A percentile compares a stretch with the other conserved stretches of the same genome.
Conservation (phyloP, 2,329 filamentous ascomycete species). For the Gnomoniopsis smithogilvyi region DNA sequence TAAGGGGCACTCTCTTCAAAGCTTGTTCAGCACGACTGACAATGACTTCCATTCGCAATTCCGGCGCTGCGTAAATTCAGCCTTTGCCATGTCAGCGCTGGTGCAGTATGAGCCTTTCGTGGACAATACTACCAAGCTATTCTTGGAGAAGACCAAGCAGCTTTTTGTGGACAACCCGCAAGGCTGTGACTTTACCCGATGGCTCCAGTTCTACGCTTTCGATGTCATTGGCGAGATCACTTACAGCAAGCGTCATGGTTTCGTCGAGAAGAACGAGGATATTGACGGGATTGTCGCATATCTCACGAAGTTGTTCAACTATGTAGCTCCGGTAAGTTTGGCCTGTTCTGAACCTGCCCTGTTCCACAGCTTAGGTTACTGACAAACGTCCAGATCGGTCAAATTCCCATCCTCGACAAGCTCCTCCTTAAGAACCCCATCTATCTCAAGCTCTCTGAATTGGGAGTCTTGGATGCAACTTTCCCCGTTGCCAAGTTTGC, state of each 20-base stretch:
- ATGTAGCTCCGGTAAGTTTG: conserved; percentile 62
- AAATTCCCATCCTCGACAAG: conserved; percentile 68
- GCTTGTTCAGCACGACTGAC: conserved; percentile 73
- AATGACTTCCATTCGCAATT: conserved; percentile 74
- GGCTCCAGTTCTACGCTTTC: conserved; percentile 80
- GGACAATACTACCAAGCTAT: conserved; percentile 69
- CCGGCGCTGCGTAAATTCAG: conserved; percentile 70
- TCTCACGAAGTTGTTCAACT: conserved; percentile 62
- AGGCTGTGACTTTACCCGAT: conserved; percentile 63
- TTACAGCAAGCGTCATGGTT: conserved; percentile 72
- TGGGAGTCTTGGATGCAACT: conserved; percentile 64
- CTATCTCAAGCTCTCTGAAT: conserved; percentile 63
- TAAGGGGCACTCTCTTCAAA: conserved; percentile 64
- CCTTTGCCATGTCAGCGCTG: conserved; percentile 74
- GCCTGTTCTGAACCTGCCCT: background rate
- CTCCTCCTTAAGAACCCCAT: conserved; percentile 73
- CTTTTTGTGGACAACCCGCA: conserved; percentile 45
- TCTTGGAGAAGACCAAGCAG: conserved; percentile 60
- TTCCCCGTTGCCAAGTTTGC: conserved; percentile 75
- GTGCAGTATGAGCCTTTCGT: conserved; percentile 80
- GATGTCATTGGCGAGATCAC: conserved; percentile 78
- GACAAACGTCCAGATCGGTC: conserved; percentile 54
- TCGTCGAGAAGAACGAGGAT: conserved; percentile 71
- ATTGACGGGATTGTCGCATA: conserved; percentile 71
- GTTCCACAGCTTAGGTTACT: background rate